Evolutionary conservation across 768 basidiomycete species (phyloP).

Genomic region (Tulasnella sp.): DNA sequence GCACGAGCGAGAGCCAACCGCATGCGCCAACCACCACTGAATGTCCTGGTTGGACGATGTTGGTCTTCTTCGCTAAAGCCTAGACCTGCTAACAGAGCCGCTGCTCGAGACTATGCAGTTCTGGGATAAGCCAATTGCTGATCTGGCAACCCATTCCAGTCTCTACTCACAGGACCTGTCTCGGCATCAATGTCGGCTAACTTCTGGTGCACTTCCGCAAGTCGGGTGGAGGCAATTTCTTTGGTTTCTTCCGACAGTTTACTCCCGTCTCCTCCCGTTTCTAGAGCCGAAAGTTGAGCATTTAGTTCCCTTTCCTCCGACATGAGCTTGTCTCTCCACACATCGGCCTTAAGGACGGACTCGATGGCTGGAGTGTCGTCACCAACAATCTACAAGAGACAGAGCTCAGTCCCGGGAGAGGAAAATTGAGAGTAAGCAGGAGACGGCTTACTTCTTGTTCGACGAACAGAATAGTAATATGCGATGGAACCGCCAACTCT

Average conservation of each 20-base stretch:
- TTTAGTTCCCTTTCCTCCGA: slow-evolving; percentile 78
- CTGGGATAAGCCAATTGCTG: background rate
- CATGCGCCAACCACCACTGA: slow-evolving; percentile 99
- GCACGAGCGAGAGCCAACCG: slow-evolving; percentile 90
- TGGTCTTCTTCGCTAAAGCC: slow-evolving; percentile 90
- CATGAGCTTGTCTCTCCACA: slow-evolving; percentile 89
- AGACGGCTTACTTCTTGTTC: slow-evolving; percentile 75
- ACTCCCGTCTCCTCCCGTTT: slow-evolving; percentile 48
- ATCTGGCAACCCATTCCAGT: slow-evolving; percentile 17
- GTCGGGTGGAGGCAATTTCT: slow-evolving; percentile 70
- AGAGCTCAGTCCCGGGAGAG: background rate
- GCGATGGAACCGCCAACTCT: slow-evolving; percentile 85
- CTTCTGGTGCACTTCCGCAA: slow-evolving; percentile 83
- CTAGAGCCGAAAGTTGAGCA: slow-evolving; percentile 59
- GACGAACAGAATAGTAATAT: slow-evolving; percentile 96
- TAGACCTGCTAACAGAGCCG: slow-evolving; percentile 42
- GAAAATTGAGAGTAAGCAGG: background rate
- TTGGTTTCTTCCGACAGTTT: slow-evolving; percentile 75
- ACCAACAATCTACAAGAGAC: slow-evolving; percentile 60
- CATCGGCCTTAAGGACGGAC: slow-evolving; percentile 98
- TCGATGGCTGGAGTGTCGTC: slow-evolving; percentile 90
- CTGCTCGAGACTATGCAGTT: slow-evolving; percentile 28
- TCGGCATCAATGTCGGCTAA: slow-evolving; percentile 98
- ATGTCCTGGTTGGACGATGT: slow-evolving; percentile 68
- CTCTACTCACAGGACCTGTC: slow-evolving; percentile 84